Conservation (phyloP, 164 flowering plant species). For the Piper betle region DNA sequence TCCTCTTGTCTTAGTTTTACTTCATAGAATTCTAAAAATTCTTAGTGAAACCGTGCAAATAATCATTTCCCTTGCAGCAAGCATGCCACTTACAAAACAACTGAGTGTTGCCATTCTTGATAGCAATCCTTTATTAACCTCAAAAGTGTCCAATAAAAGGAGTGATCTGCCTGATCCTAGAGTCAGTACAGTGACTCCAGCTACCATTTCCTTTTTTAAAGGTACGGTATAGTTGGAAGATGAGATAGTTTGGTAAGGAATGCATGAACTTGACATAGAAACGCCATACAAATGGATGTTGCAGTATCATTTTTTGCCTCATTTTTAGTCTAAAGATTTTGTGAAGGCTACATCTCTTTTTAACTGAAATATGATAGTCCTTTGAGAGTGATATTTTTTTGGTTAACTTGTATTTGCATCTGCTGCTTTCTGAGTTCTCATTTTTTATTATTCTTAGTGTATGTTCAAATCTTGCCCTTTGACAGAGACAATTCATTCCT, state of each 20-base stretch:
- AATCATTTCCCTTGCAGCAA: constrained; percentile 39
- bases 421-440: too few species aligned
- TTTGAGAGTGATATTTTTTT: too few species aligned
- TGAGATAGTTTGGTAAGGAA: not conserved
- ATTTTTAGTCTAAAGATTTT: not conserved
- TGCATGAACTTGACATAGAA: not conserved
- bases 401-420: too few species aligned
- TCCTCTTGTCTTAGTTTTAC: constrained; percentile 4
- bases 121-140: constrained; percentile 61
- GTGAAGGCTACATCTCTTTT: not conserved
- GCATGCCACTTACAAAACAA: constrained; percentile 63
- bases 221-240: constrained; percentile 25
- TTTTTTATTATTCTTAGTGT: too few species aligned
- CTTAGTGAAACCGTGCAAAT: too few species aligned
- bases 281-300: not conserved
- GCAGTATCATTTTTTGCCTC: not conserved
- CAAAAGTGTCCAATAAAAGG: constrained; percentile 30
- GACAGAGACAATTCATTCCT: too few species aligned
- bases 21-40: too few species aligned
- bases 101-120: constrained; percentile 85
- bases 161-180: constrained; percentile 85
- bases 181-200: constrained; percentile 93
- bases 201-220: constrained; percentile 75
- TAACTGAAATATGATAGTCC: too few species aligned
- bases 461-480: too few species aligned